Evolutionary conservation across 345 rosid species (phyloP).

Genomic region (Geranium rotundifolium): DNA sequence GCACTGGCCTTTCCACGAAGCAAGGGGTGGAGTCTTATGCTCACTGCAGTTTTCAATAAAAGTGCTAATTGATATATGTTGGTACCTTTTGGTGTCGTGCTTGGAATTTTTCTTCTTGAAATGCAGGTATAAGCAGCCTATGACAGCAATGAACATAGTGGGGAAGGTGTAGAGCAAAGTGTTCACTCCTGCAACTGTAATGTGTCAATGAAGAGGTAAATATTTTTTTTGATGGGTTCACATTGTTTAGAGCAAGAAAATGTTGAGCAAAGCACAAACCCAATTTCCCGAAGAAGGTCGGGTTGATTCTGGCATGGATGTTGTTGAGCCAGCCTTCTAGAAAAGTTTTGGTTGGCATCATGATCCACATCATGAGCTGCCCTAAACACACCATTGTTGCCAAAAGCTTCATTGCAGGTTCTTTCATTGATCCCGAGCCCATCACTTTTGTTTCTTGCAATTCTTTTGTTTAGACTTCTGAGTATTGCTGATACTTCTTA

Average conservation of each 20-base stretch:
- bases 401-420: not conserved
- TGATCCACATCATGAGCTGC: slow-evolving; percentile 52
- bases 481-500: not conserved
- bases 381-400: slow-evolving; percentile 29
- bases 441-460: not conserved
- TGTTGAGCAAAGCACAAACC: slow-evolving; percentile 17
- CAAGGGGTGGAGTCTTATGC: not conserved
- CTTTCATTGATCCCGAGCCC: not conserved
- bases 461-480: not conserved
- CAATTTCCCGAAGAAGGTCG: slow-evolving; percentile 45
- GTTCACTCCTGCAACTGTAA: slow-evolving; percentile 39
- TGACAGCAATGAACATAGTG: slow-evolving; percentile 40
- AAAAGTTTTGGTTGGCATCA: slow-evolving; percentile 51
- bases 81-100: not conserved
- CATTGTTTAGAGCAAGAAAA: too few relatives aligned
- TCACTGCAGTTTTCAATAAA: not conserved
- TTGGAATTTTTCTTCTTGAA: slow-evolving; percentile 19
- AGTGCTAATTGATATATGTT: too few relatives aligned
- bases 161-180: slow-evolving; percentile 54
- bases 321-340: slow-evolving; percentile 26
- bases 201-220: too few relatives aligned
- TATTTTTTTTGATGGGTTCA: too few relatives aligned
- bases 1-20: slow-evolving; percentile 24
- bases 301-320: slow-evolving; percentile 23
- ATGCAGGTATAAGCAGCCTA: slow-evolving; percentile 56